Base-by-base conservation (phyloP, 306 rosid genomes). In the Vigna radiata region DNA sequence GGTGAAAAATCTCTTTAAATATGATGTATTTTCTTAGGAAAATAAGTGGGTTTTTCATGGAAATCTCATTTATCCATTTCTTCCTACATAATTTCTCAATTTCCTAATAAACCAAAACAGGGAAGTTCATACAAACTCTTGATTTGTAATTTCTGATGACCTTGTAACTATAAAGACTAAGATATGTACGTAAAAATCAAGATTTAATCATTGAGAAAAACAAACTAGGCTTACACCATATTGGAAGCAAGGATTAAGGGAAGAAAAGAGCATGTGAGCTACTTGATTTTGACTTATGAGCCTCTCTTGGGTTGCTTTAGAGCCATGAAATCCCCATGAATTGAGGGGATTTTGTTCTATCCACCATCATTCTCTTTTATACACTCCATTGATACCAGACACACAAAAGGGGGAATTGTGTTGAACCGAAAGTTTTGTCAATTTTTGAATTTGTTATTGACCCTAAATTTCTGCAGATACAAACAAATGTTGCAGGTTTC, bases 51-150 rank as follows among this genome's bases (percentile, higher is more conserved):
- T 6, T 50, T 41, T 18, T 1, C 68, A 50, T 5, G 63, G 37
- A 63, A 59, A 66, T 39, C 14, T 48, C 8, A 15, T 18, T 15
- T 8, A 44, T 6, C 12, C 7, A 39, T 11, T 76, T 4, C 68
- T 60, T 68, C 14, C 49, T 44, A 3, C 49, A 13, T 44, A 44
- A 44, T 44, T 74, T 44, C 49, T 12, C 15, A 44, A 12, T 44
- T 77, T 82, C 48, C 73, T 39, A 72, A 78, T 55, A 87, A 84
- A 82, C 89, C 79, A 85, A 88, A 77, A 27, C 65, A 60, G 66
- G 7, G 66, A 10, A 59, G 29, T 83, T 79, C 89, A 83, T 81
- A 52, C 41, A 72, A 48, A 76, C 78, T 48, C 25, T 18, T 81
- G 83, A 91, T 90, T 67, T 37, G 72, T 10, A 19, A 84, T 0